Evolutionary conservation across 2,329 filamentous ascomycete genomes (phyloP).

Genomic region (Pleoardoris graminearum): DNA sequence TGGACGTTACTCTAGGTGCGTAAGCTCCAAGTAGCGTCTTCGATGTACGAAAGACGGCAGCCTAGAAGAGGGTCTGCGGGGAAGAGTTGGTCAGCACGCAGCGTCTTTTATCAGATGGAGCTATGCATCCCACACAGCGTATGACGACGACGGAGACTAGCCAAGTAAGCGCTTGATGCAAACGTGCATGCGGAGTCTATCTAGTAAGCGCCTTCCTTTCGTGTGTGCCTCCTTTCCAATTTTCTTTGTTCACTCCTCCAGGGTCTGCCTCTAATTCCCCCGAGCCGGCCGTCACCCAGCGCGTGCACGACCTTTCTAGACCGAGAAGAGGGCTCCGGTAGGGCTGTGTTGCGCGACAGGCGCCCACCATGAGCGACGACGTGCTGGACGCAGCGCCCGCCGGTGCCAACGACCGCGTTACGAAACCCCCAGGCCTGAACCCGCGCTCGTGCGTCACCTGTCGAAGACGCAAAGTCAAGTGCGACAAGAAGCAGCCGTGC

Average conservation of each 20-base stretch:
- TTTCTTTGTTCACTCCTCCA: not conserved
- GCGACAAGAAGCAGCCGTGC: constrained; percentile 77
- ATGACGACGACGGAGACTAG: not conserved
- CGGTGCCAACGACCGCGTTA: constrained; percentile 23
- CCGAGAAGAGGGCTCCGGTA: not conserved
- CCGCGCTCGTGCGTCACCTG: constrained; percentile 44
- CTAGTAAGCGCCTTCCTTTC: no score
- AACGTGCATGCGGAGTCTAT: no score
- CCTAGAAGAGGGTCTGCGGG: not conserved
- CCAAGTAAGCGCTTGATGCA: not conserved
- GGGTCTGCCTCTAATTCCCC: not conserved
- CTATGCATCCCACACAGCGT: not conserved
- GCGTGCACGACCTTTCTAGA: not conserved
- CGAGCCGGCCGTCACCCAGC: not conserved
- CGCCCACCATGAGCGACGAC: constrained; percentile 35
- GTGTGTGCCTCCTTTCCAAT: no score
- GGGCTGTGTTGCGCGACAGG: not conserved
- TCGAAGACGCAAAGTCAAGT: constrained; percentile 67
- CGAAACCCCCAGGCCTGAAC: constrained; percentile 26
- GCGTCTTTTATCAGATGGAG: constrained; percentile 8
- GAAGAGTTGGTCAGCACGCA: no score
- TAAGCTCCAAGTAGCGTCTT: no score
- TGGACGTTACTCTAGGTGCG: no score
- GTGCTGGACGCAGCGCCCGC: constrained; percentile 16
- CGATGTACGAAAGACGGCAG: not conserved